Evolutionary conservation across 23 red algal genomes (phyloP), one percentile per base, ranked within the genome.

Genomic region (Agarophyton chilense): DNA sequence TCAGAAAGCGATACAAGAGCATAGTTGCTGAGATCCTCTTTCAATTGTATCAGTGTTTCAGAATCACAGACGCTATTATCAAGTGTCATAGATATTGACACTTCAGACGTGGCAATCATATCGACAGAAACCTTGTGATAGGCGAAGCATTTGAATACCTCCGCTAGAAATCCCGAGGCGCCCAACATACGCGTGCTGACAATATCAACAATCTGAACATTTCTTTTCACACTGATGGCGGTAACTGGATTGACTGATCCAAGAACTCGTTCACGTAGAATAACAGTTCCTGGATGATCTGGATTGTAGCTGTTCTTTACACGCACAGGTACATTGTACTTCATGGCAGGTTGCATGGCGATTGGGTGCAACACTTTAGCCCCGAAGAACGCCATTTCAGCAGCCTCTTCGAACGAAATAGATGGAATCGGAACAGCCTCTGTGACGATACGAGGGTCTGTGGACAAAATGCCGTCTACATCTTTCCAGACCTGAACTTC

Each of bases 401-500:
- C 89, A 13, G 96, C 96, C 75, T 98, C 96, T 52, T 95, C 90
- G 57, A 93, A 98, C 13, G 87, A 72, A 29, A 98, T 90, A 42
- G 44, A 85, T 1, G 96, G 92, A 35, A 98, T 85, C 18, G 92
- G 96, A 42, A 95, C 66, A 0, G 92, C 96, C 33, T 78, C 79
- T 21, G 72, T 46, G n/a, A 98, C 96, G 41, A 98, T 89, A 35
- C 96, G 82, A 26, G 96, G 96, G 79, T 98, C 96, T 75, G 96
- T 93, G 34, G 87, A 87, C 39, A 98, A 47, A 49, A 98, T 95
- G 1, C 96, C 96, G 71, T 98, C 92, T 16, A 98, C 96, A 43
- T 98, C 96, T 80, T 98, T 98, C 96, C 96, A 98, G 1, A 98
- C 96, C 76, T 98, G 96, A 29, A 98, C 96, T 73, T 98, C 96